Conservation (phyloP, 768 basidiomycete species). For the Tulasnella sp. region DNA sequence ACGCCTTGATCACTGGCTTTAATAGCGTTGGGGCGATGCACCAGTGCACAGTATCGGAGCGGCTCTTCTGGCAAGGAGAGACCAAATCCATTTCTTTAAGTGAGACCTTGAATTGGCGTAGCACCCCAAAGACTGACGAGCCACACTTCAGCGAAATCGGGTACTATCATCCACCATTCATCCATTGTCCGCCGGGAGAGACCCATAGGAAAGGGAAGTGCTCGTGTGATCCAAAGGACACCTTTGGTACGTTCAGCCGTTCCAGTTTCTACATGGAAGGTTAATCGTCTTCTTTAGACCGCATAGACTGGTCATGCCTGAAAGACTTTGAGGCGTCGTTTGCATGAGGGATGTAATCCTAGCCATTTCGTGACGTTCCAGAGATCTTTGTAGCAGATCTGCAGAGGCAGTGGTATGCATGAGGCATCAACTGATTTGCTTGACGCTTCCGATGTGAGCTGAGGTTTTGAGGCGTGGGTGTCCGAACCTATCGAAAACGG, state of each 20-base stretch:
- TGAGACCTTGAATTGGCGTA: neutral
- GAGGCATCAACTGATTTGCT: too few relatives aligned
- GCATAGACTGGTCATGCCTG: too few relatives aligned
- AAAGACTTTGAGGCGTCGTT: too few relatives aligned
- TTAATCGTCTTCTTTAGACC: neutral
- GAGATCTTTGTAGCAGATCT: too few relatives aligned
- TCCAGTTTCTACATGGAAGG: neutral
- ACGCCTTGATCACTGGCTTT: neutral
- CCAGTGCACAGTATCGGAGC: slow-evolving; percentile 87
- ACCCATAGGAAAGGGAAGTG: slow-evolving; percentile 71
- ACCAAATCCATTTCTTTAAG: slow-evolving; percentile 92
- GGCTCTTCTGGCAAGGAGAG: slow-evolving; percentile 77
- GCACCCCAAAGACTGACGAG: neutral
- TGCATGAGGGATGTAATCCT: too few relatives aligned
- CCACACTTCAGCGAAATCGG: slow-evolving; percentile 55
- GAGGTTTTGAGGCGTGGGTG: too few relatives aligned
- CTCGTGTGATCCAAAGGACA: slow-evolving; percentile 68
- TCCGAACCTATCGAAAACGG: too few relatives aligned
- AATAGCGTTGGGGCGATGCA: slow-evolving; percentile 87
- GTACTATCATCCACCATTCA: slow-evolving; percentile 89
- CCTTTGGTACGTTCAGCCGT: slow-evolving; percentile 47
- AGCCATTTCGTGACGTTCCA: too few relatives aligned
- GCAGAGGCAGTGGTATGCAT: too few relatives aligned
- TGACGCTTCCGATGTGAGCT: too few relatives aligned
- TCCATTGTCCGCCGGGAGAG: slow-evolving; percentile 77